Base-by-base conservation (phyloP, 73 alveolate species). In the Paraurostyla sp. region DNA sequence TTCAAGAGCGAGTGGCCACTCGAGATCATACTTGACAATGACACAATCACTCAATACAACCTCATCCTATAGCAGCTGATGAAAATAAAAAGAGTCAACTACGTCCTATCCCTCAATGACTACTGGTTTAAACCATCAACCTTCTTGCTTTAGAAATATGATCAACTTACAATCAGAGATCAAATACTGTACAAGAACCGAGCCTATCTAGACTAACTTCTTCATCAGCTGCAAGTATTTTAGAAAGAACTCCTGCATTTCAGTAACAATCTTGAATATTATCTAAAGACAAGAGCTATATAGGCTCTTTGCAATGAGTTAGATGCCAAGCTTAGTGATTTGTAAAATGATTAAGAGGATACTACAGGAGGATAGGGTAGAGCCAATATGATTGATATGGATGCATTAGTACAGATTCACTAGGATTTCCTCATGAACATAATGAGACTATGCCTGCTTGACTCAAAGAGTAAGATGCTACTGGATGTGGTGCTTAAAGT, bases 211-310 rank as follows among this genome's bases (percentile, higher is more conserved):
- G 63, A 78, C 25, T 29, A 78, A 20, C 23, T 78, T 1, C 22
- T 78, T 7, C 94, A 89, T 40, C 27, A 81, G 52, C 32, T 80
- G 69, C 42, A 54, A 33, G 7, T 89, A 0, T 57, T 83, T 50
- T 63, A 89, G 51, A 80, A 83, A 81, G 94, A 89, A 81, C 30
- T 89, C 36, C 71, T 89, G 49, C 94, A 80, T 41, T 89, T 89
- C 57, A 30, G 76, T 27, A 89, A 80, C 60, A 80, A 62, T 36
- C 38, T 89, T 0, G 94, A 89, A 40, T 58, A 56, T 22, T 89
- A 76, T 63, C 16, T 89, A 3, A 89, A 89, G 45, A 89, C 94
- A 20, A 89, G 94, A 49, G 94, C 69, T 2, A n/a, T 81, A 32
- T 30, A 59, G 25, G 38, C 43, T n/a, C 32, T 68, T 30, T 35